phyloP scores from a whole-genome alignment of 208 protist species.

The Crithidia thermophila region DNA sequence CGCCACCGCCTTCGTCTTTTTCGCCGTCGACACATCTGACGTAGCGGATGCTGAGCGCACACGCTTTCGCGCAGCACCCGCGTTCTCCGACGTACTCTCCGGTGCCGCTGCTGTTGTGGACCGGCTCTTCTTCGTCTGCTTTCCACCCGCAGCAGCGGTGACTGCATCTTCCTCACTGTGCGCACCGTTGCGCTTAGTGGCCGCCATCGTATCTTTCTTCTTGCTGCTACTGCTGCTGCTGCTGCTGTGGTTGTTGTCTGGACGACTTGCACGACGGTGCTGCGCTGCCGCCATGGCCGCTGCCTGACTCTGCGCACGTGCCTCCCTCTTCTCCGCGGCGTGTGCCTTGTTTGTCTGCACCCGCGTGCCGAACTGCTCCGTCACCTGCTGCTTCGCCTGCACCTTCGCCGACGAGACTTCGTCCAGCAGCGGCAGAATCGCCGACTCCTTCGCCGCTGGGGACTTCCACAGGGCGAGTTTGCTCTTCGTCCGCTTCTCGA shows the following conservation, averaged over 20 bases:
- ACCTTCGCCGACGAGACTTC: slow-evolving; percentile 85
- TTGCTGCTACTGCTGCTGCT: not conserved
- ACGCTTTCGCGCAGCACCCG: too few species aligned
- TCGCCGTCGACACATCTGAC: slow-evolving; percentile 1
- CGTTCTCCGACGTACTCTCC: too few species aligned
- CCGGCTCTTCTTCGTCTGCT: not conserved
- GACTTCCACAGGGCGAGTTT: slow-evolving; percentile 54
- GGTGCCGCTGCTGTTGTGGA: not conserved
- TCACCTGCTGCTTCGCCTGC: slow-evolving; percentile 77
- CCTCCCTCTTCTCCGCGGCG: slow-evolving; percentile 41
- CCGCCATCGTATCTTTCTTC: too few species aligned
- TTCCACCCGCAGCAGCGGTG: not conserved
- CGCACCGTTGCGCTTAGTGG: too few species aligned
- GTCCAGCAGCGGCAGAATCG: slow-evolving; percentile 71
- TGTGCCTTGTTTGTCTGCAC: slow-evolving; percentile 67
- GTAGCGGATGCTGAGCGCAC: too few species aligned
- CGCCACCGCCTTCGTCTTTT: not conserved
- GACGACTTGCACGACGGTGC: not conserved
- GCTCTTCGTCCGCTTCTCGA: slow-evolving; percentile 54
- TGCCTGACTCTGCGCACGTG: slow-evolving; percentile 12
- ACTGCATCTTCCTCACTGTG: too few species aligned
- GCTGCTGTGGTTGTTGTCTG: not conserved
- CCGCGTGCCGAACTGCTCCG: slow-evolving; percentile 72
- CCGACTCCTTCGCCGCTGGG: slow-evolving; percentile 49
- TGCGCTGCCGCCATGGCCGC: slow-evolving; percentile 6